Evolutionary conservation across 768 basidiomycete genomes (phyloP).

Genomic region (Tricholoma sp.): DNA sequence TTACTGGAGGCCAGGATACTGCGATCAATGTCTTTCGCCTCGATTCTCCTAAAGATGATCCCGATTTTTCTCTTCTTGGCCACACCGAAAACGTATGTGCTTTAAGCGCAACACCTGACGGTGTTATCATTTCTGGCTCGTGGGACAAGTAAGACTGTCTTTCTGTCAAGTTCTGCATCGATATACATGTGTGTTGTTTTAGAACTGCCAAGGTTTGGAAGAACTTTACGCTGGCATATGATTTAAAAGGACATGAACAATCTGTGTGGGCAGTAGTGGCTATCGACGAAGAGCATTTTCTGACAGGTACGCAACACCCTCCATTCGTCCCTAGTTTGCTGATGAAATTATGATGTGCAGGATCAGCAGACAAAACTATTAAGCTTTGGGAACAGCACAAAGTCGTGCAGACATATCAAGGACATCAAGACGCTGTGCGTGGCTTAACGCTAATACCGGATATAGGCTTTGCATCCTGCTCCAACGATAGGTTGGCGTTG

Average conservation of each 20-base stretch:
- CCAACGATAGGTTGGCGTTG: constrained; percentile 76
- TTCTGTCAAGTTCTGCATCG: not conserved
- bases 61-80: constrained; percentile 78
- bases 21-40: constrained; percentile 81
- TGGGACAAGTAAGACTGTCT: constrained; percentile 81
- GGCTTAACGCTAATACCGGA: constrained; percentile 75
- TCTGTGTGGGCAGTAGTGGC: constrained; percentile 93
- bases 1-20: constrained; percentile 87
- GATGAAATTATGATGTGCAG: constrained; percentile 31
- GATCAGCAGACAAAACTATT: constrained; percentile 93
- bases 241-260: constrained; percentile 81
- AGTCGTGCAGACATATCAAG: constrained; percentile 66
- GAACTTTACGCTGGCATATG: constrained; percentile 63
- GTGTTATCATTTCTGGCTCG: constrained; percentile 86
- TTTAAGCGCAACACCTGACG: constrained; percentile 62
- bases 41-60: constrained; percentile 54
- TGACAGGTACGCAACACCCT: constrained; percentile 58
- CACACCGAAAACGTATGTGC: constrained; percentile 91
- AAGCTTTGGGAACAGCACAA: constrained; percentile 83
- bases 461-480: constrained; percentile 91
- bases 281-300: constrained; percentile 65
- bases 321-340: not conserved
- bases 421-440: constrained; percentile 91
- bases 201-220: constrained; percentile 96
- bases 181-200: not conserved